These are phyloP conservation scores for Celoporthe dispersa DNA, from an alignment of 2,329 filamentous ascomycete species.

Conservation along the genomic window DNA sequence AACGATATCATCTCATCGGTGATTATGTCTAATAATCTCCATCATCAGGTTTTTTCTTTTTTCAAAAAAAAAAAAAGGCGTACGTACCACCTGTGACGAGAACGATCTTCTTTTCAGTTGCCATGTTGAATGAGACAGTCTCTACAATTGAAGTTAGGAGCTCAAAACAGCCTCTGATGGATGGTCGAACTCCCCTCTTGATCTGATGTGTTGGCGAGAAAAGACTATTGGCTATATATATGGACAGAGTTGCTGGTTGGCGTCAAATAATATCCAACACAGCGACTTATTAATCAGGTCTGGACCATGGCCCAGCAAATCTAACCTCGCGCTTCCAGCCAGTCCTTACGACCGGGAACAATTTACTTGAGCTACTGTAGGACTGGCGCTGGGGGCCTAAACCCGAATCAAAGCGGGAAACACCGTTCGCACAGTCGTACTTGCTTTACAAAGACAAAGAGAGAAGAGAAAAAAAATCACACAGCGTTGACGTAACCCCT, in stretches of 20 bases:
- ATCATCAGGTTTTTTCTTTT: no score
- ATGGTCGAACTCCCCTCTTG: no score
- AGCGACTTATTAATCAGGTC: no score
- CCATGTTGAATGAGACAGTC: constrained; percentile 6
- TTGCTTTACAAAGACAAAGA: no score
- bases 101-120: constrained; percentile 23
- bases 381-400: neutral
- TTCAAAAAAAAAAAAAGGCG: no score
- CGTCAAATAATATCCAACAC: neutral
- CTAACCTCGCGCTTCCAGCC: neutral
- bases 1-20: neutral
- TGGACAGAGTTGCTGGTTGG: neutral
- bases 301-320: neutral
- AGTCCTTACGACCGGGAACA: neutral
- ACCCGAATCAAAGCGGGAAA: neutral
- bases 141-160: neutral
- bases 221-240: neutral
- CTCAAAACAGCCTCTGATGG: no score
- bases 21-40: no score
- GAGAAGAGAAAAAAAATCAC: no score
- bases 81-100: constrained; percentile 25
- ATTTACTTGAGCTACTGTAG: neutral
- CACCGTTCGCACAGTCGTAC: no score
- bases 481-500: no score
- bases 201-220: neutral